Base-by-base conservation (phyloP, 2,329 filamentous ascomycete genomes). In the Trichoderma endophyticum region DNA sequence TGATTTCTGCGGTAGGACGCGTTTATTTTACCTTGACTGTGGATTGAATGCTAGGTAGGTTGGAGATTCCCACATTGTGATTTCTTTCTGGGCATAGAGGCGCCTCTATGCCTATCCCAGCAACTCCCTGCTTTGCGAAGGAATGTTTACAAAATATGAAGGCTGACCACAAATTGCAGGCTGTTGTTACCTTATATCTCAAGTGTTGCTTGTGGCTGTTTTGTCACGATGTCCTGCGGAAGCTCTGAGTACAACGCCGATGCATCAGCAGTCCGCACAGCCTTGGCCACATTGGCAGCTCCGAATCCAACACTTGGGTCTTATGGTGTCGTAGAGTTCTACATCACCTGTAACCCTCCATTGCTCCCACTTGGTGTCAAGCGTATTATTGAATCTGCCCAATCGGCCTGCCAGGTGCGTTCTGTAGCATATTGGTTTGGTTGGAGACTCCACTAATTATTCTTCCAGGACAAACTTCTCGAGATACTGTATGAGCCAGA, bases 401-500 rank as follows among this genome's bases (percentile, higher is more conserved):
- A 64, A 65, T 43, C 60, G 18, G 60, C 48, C 18, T 60, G 30
- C 57, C 30, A 48, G 18, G 71, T 72, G 51, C 36, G 60, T 43
- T 6, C 34, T 26, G 24, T 12, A 18, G 6, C n/a, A 54, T 36
- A 12, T 59, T 54, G 2, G 28, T 7, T 21, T 24, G 3, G 9
- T 32, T 5, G 8, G 21, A n/a, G 39, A 43, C 5, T 5, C 7
- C 39, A 28, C 73, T 56, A 14, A 72, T 48, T n/a, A 54, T 48
- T 21, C 7, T 18, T 64, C 14, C n/a, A 73, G 67, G 36, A 71
- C 30, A 72, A 77, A 7, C 39, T 80, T 0, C 0, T 77, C 0
- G 81, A 83, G 61, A 74, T 83, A 6, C 75, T 83, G 4, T 82
- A 82, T 36, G 81, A 83, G 30, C 80, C 81, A 1, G 78, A 81